Percentiles rank a stretch among this genome's conserved stretches.
These are phyloP conservation scores for Rhododendron simsii DNA, from an alignment of 148 eudicot genomes.

Conservation along the genomic window DNA sequence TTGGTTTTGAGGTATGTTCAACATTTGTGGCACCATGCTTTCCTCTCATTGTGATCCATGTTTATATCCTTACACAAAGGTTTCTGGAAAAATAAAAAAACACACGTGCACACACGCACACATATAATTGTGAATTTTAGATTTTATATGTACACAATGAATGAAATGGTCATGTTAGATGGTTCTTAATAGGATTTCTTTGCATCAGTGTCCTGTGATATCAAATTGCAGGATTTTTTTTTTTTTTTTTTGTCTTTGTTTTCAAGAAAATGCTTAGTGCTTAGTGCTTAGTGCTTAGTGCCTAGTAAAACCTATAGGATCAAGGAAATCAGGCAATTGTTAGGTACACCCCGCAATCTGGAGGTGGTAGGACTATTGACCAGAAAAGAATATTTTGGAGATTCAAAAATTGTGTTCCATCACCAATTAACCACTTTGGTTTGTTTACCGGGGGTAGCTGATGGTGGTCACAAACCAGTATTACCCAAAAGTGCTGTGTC, in stretches of 20 bases:
- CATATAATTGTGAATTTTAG: not conserved
- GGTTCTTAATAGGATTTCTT: not conserved
- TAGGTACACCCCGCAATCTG: not conserved
- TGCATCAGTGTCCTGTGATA: not conserved
- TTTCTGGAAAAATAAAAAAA: not conserved
- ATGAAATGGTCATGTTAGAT: not conserved
- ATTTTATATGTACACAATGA: not conserved
- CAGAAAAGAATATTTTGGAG: too few species aligned
- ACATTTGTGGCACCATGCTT: not conserved
- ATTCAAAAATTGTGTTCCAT: too few species aligned
- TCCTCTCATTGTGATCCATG: not conserved
- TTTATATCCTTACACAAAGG: not conserved
- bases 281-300: too few species aligned
- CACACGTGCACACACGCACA: not conserved
- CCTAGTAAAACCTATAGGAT: not conserved
- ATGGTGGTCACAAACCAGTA: too few species aligned
- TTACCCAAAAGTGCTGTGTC: too few species aligned
- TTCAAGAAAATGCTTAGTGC: not conserved
- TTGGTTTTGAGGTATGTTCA: constrained; percentile 88
- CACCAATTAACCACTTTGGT: too few species aligned
- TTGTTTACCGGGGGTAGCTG: too few species aligned
- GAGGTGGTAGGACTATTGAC: too few species aligned
- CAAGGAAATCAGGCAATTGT: not conserved
- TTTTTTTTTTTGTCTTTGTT: not conserved
- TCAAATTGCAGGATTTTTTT: not conserved